Percentiles rank a stretch among this genome's conserved stretches.
These are phyloP conservation scores for Acacia crassicarpa DNA, from an alignment of 306 rosid species.

Conservation along the genomic window DNA sequence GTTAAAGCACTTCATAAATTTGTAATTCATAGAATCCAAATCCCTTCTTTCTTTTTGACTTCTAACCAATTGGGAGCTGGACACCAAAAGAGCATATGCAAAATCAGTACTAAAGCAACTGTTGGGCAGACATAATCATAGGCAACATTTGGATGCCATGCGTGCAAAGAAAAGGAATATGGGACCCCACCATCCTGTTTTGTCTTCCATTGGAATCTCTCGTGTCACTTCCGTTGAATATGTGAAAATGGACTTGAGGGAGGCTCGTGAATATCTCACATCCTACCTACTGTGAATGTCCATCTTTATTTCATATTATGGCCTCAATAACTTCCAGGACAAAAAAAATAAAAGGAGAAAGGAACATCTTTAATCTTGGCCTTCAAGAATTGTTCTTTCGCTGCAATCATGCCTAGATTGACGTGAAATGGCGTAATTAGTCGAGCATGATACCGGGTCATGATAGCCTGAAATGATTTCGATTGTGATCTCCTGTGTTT, in stretches of 20 bases:
- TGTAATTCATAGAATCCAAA: not conserved
- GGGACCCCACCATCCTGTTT: constrained; percentile 39
- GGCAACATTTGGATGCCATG: constrained; percentile 27
- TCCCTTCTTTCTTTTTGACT: not conserved
- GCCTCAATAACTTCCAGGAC: not conserved
- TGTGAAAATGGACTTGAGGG: constrained; percentile 14
- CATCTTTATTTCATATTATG: constrained; percentile 8
- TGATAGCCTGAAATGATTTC: constrained; percentile 48
- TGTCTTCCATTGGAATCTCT: constrained; percentile 31
- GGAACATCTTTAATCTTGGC: not conserved
- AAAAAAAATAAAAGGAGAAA: not conserved
- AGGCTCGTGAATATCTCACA: constrained; percentile 16
- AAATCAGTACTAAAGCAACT: not conserved
- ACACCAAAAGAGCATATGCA: not conserved
- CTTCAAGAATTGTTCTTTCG: constrained; percentile 2
- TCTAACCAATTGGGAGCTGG: not conserved
- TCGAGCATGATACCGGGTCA: constrained; percentile 33
- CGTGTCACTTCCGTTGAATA: constrained; percentile 22
- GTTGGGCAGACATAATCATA: constrained; percentile 35
- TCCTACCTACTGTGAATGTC: not conserved
- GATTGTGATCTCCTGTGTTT: constrained; percentile 14
- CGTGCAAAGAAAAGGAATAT: constrained; percentile 32
- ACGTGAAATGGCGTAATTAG: constrained; percentile 42
- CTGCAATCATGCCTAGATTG: constrained; percentile 43
- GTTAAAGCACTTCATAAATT: not conserved